Evolutionary conservation across 202 grass and related monocot species (phyloP), one percentile per base, ranked within the genome.

Genomic region (Digitaria exilis): DNA sequence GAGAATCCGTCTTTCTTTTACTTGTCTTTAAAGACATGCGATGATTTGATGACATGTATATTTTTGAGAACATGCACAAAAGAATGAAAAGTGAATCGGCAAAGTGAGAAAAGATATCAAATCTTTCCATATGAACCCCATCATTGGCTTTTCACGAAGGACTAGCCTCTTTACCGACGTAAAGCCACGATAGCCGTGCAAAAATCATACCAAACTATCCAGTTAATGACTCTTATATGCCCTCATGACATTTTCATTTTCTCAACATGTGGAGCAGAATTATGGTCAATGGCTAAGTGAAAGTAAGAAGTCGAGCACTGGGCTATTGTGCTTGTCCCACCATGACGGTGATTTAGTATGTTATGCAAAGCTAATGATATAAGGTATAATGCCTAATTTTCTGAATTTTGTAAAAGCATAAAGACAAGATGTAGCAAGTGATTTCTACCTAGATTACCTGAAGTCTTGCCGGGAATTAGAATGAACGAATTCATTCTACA

Each of bases 1-100:
- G 54, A 83, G 86, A 86, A 92, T 89, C 90, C 80, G 75, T 86
- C 83, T 85, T 89, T 87, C 84, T 84, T 84, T 81, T 65, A 85
- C 75, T 83, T 80, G 84, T 83, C 86, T 84, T 86, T 80, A 83
- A 88, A 89, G 83, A 84, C 83, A 91, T 83, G 75, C 64, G 64
- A 92, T 76, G 85, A 83, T 86, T 72, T 79, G 75, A 76, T 86
- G 69, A 74, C 82, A 79, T 88, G 25, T 65, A 70, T 63, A 59
- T 50, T 79, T 83, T 75, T 74, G 12, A 85, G 61, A 86, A 84
- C 86, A 78, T 83, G 75, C 86, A 69, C 74, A 80, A 84, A 86
- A 78, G 85, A 82, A 63, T 82, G 77, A 85, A 88, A 91, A 76
- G 78, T 82, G 74, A 75, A 79, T 48, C 61, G 52, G 64, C 45